These are phyloP conservation scores for Physcomitrium patens DNA, from an alignment of 225 moss, liverwort and hornwort species.

Conservation along the genomic window DNA sequence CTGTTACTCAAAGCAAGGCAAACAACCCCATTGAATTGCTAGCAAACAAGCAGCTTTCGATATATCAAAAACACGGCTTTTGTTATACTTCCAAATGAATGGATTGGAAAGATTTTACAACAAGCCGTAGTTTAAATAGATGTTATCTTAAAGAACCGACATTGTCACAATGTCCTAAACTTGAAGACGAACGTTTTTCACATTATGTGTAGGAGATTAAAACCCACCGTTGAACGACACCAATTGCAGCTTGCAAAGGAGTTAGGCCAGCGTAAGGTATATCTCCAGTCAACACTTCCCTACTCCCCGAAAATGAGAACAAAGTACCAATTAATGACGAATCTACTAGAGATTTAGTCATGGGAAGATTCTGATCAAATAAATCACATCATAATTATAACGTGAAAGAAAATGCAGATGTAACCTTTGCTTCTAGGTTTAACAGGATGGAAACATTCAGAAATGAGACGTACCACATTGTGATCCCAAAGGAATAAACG, in stretches of 20 bases:
- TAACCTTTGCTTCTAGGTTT: too few species aligned
- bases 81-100: background rate
- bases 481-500: constrained; percentile 17
- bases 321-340: background rate
- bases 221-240: constrained; percentile 63
- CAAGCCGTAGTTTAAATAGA: too few species aligned
- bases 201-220: background rate
- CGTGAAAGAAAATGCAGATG: too few species aligned
- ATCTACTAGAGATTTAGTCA: background rate
- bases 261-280: constrained; percentile 66
- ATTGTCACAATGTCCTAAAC: constrained; percentile 10
- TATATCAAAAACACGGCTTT: background rate
- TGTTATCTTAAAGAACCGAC: background rate
- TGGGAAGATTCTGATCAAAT: too few species aligned
- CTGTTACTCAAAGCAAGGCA: too few species aligned
- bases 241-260: constrained; percentile 71
- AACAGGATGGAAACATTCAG: background rate
- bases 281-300: constrained; percentile 68
- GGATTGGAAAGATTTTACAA: too few species aligned
- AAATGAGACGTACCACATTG: constrained; percentile 45
- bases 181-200: too few species aligned
- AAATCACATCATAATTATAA: too few species aligned
- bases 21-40: too few species aligned
- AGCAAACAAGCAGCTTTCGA: too few species aligned
- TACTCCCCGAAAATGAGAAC: constrained; percentile 4